Conservation (phyloP, 2,329 filamentous ascomycete species). For the Aureobasidium subglaciale region DNA sequence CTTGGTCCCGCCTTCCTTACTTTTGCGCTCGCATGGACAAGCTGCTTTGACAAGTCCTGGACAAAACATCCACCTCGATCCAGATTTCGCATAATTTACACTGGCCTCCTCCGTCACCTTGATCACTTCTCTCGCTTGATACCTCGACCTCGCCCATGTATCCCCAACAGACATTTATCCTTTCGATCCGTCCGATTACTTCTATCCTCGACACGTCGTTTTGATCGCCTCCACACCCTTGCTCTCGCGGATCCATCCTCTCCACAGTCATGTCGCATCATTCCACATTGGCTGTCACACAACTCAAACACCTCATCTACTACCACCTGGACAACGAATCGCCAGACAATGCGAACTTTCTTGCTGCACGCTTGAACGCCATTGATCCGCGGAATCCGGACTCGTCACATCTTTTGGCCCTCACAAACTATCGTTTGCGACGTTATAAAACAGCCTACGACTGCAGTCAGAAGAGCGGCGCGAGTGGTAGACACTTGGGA, state of each 20-base stretch:
- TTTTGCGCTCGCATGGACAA: constrained; percentile 6
- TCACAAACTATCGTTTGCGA: constrained; percentile 76
- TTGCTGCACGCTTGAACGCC: constrained; percentile 76
- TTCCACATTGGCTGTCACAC: constrained; percentile 48
- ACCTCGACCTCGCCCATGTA: not conserved
- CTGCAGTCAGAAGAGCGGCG: constrained; percentile 62
- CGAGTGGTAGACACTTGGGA: constrained; percentile 68
- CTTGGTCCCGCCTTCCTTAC: not conserved
- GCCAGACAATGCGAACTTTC: constrained; percentile 85
- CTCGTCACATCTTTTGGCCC: constrained; percentile 71
- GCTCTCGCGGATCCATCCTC: not conserved
- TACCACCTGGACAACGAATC: constrained; percentile 84
- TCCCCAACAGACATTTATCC: constrained; percentile 9
- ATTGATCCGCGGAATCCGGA: constrained; percentile 77
- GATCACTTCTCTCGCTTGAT: not conserved
- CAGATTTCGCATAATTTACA: too few relatives aligned
- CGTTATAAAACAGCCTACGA: constrained; percentile 84
- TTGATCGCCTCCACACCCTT: not conserved
- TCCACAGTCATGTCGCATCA: constrained; percentile 45
- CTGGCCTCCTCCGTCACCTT: not conserved
- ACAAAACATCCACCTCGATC: not conserved
- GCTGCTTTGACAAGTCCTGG: not conserved
- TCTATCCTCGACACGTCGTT: not conserved
- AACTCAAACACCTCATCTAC: constrained; percentile 60
- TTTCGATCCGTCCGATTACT: not conserved